A percentile compares a stretch with the other conserved stretches of the same genome.
Evolutionary conservation across 768 basidiomycete genomes (phyloP).

Genomic region (Naganishia onofrii): DNA sequence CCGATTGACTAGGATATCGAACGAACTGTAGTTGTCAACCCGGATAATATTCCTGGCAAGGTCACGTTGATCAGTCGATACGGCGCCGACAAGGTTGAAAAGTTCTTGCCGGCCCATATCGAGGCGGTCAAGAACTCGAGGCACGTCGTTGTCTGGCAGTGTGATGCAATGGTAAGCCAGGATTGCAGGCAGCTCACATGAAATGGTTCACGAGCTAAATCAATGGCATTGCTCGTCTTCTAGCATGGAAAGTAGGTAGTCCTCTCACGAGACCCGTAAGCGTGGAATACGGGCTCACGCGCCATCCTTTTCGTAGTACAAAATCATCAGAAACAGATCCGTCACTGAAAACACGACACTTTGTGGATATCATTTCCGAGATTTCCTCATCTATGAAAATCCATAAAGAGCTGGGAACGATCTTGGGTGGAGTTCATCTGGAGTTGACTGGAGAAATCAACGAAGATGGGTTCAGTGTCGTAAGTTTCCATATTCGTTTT

Average conservation of each 20-base stretch:
- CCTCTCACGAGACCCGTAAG: too few species aligned
- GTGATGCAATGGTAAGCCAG: slow-evolving; percentile 85
- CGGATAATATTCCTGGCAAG: slow-evolving; percentile 73
- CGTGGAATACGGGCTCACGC: neutral
- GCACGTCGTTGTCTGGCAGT: slow-evolving; percentile 90
- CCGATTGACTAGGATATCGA: slow-evolving; percentile 10
- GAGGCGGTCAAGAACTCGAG: slow-evolving; percentile 70
- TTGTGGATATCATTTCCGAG: slow-evolving; percentile 79
- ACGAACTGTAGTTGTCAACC: slow-evolving; percentile 73
- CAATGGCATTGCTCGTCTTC: neutral
- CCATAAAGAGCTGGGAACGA: slow-evolving; percentile 69
- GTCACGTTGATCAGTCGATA: slow-evolving; percentile 91
- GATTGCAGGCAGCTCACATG: too few species aligned
- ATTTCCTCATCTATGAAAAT: slow-evolving; percentile 76
- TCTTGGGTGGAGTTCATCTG: slow-evolving; percentile 75
- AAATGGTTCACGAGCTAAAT: too few species aligned
- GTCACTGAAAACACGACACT: slow-evolving; percentile 82
- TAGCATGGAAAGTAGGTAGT: slow-evolving; percentile 84
- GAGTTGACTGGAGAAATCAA: slow-evolving; percentile 91
- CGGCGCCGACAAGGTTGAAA: slow-evolving; percentile 78
- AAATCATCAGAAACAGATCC: slow-evolving; percentile 66
- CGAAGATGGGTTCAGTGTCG: slow-evolving; percentile 83
- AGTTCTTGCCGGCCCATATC: slow-evolving; percentile 76
- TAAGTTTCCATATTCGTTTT: slow-evolving; percentile 29
- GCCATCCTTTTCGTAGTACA: slow-evolving; percentile 59